phyloP scores from a whole-genome alignment of 176 grass and related monocot genomes.

The Stipa capillata region DNA sequence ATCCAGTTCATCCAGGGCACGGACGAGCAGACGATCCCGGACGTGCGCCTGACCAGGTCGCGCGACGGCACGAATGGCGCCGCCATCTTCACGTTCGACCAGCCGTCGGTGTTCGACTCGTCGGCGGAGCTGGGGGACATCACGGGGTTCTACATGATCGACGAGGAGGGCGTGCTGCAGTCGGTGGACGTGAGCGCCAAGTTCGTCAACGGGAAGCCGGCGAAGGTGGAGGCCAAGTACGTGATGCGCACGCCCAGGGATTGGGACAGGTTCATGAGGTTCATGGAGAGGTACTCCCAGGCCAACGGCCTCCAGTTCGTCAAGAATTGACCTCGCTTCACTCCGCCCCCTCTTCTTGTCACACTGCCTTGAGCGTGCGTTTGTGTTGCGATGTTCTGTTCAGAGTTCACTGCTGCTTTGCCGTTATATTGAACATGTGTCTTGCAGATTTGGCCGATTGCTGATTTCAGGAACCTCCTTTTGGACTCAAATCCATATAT shows the following conservation, averaged over 20 bases:
- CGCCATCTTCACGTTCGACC: constrained; percentile 71
- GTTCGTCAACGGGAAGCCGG: constrained; percentile 16
- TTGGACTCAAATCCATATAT: too few relatives aligned
- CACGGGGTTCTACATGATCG: constrained; percentile 38
- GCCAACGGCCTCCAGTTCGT: constrained; percentile 3
- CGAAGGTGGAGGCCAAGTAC: constrained; percentile 10
- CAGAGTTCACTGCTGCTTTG: neutral
- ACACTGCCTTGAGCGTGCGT: neutral
- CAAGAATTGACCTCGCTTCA: neutral
- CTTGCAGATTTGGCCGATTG: too few relatives aligned
- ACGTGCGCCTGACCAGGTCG: constrained; percentile 86
- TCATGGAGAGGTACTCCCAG: constrained; percentile 14
- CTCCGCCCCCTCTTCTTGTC: neutral
- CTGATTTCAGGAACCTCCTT: too few relatives aligned
- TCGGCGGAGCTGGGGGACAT: constrained; percentile 85
- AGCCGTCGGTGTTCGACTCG: constrained; percentile 43
- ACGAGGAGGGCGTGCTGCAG: constrained; percentile 1
- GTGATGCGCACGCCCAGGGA: neutral
- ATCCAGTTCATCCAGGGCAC: constrained; percentile 98
- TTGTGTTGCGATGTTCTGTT: neutral
- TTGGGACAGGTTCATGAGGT: constrained; percentile 9
- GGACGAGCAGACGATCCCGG: constrained; percentile 88
- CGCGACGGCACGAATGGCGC: constrained; percentile 74
- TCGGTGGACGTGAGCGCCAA: constrained; percentile 8
- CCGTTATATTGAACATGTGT: too few relatives aligned